Conservation (phyloP, 2,329 filamentous ascomycete genomes). For the Lasiodiplodia theobromae region DNA sequence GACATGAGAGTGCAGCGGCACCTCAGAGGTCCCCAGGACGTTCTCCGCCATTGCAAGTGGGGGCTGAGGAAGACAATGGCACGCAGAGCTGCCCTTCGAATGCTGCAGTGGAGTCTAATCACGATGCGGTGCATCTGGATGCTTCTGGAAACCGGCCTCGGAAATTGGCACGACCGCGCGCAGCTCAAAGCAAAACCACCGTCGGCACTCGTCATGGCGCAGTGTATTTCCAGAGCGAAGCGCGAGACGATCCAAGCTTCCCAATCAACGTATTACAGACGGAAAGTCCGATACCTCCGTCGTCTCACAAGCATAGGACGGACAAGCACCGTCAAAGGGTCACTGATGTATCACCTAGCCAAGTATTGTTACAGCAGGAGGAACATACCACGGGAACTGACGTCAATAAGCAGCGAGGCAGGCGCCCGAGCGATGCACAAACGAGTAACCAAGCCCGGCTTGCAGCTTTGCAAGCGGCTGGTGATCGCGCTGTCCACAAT, state of each 20-base stretch:
- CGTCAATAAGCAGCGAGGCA: constrained; percentile 5
- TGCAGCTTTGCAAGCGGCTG: not conserved
- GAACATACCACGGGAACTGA: not conserved
- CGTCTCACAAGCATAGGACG: constrained; percentile 11
- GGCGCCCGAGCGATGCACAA: not conserved
- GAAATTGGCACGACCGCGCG: not conserved
- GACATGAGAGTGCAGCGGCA: constrained; percentile 11
- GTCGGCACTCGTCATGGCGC: not conserved
- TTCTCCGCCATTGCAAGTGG: not conserved
- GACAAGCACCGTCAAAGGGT: not conserved
- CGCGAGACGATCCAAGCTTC: not conserved
- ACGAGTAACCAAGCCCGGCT: not conserved
- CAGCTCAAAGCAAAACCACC: not conserved
- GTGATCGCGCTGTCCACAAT: not conserved
- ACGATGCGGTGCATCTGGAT: not conserved
- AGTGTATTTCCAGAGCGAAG: not conserved
- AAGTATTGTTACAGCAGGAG: not conserved
- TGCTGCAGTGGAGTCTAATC: not conserved
- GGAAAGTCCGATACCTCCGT: constrained; percentile 5
- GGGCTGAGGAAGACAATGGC: not conserved
- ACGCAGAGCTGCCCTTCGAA: not conserved
- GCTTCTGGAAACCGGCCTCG: not conserved
- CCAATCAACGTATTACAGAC: not conserved
- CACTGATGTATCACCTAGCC: not conserved
- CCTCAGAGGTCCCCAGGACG: not conserved